These are phyloP conservation scores for Vitis hybrid DNA, from an alignment of 177 flowering plant species.

Conservation along the genomic window DNA sequence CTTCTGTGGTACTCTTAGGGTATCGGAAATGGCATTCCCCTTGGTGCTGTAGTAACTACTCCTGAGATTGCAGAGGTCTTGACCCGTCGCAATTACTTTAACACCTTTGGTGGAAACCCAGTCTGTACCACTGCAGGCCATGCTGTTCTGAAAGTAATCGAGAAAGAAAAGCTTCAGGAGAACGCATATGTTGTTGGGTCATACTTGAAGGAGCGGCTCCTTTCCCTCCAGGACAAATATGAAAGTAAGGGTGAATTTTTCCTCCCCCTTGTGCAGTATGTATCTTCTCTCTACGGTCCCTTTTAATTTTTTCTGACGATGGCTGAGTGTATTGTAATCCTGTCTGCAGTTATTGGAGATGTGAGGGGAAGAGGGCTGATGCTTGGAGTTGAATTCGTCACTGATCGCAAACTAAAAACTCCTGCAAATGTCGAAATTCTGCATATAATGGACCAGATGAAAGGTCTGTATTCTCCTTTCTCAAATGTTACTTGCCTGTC, in stretches of 20 bases:
- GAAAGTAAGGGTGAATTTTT: slow-evolving; percentile 46
- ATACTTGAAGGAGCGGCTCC: slow-evolving; percentile 68
- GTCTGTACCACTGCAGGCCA: slow-evolving; percentile 85
- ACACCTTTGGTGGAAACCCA: slow-evolving; percentile 98
- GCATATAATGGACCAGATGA: slow-evolving; percentile 82
- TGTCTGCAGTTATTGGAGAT: slow-evolving; percentile 81
- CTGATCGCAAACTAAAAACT: slow-evolving; percentile 72
- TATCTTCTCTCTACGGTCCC: not conserved
- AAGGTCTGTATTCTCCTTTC: slow-evolving; percentile 49
- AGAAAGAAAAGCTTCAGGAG: slow-evolving; percentile 85
- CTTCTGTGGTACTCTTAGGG: slow-evolving; percentile 46
- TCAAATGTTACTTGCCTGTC: not conserved
- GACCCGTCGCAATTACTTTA: slow-evolving; percentile 72
- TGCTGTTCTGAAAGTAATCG: slow-evolving; percentile 82
- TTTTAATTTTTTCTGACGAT: not conserved
- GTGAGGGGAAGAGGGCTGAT: slow-evolving; percentile 91
- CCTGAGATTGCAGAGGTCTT: slow-evolving; percentile 90
- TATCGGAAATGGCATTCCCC: slow-evolving; percentile 94
- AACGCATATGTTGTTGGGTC: slow-evolving; percentile 77
- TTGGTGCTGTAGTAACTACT: slow-evolving; percentile 97
- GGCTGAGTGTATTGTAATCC: not conserved
- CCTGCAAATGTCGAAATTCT: slow-evolving; percentile 81
- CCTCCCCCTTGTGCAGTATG: not conserved
- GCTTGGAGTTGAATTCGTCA: slow-evolving; percentile 93
- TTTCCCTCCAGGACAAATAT: slow-evolving; percentile 62